A percentile compares a stretch with the other conserved stretches of the same genome.
phyloP scores from a whole-genome alignment of 192 early-diverging fungal genomes.

The Coemansia sp. region DNA sequence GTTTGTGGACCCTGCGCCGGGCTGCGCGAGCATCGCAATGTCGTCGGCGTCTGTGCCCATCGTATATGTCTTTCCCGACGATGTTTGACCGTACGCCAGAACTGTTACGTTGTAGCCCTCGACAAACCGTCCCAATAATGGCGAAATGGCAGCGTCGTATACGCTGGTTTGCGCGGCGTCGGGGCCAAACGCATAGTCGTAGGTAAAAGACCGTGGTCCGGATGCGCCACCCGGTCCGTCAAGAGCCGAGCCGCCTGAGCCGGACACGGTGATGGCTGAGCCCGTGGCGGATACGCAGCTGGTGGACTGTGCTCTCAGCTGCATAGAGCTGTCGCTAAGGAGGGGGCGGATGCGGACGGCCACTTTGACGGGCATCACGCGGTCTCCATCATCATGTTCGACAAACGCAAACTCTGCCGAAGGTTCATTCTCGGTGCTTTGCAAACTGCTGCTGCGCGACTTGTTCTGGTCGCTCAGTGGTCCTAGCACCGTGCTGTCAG shows the following conservation, averaged over 20 bases:
- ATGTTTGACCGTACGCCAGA: constrained; percentile 92
- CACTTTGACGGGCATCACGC: constrained; percentile 49
- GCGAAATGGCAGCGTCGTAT: constrained; percentile 57
- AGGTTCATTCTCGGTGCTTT: not conserved
- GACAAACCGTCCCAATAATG: constrained; percentile 59
- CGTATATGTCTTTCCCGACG: constrained; percentile 92
- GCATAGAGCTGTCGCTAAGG: constrained; percentile 3
- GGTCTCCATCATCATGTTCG: constrained; percentile 28
- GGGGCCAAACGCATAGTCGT: constrained; percentile 69
- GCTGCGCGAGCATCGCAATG: constrained; percentile 14
- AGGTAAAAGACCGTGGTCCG: constrained; percentile 53
- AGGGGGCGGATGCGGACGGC: constrained; percentile 55
- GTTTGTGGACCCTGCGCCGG: not conserved
- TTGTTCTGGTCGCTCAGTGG: not conserved
- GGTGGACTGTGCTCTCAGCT: constrained; percentile 14
- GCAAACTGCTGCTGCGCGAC: constrained; percentile 12
- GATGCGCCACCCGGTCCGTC: not conserved
- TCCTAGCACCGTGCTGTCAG: not conserved
- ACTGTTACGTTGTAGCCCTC: constrained; percentile 95
- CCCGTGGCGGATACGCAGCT: constrained; percentile 30
- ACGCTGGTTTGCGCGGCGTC: constrained; percentile 60
- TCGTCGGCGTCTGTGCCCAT: constrained; percentile 77
- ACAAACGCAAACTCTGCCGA: not conserved
- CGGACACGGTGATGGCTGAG: constrained; percentile 20
- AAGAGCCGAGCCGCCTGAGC: not conserved